Evolutionary conservation across 768 basidiomycete species (phyloP).

Genomic region (Phlegmacium glaucopus): DNA sequence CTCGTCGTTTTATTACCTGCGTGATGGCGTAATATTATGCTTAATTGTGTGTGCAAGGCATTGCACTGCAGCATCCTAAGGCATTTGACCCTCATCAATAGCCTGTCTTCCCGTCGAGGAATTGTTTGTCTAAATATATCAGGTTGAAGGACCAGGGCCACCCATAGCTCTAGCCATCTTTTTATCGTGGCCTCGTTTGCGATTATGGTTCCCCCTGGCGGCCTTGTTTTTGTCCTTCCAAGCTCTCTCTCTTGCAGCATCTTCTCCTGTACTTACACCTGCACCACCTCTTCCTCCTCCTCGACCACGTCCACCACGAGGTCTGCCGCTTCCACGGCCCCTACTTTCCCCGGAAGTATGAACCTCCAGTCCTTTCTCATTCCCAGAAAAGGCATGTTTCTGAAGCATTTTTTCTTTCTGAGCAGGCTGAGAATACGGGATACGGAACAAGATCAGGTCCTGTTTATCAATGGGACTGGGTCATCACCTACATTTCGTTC

Average conservation of each 20-base stretch:
- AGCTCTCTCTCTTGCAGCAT: constrained; percentile 54
- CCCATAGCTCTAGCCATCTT: constrained; percentile 73
- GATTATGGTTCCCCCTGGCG: constrained; percentile 64
- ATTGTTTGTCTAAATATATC: no score
- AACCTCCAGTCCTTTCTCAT: constrained; percentile 30
- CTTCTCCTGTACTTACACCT: constrained; percentile 35
- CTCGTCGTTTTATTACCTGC: no score
- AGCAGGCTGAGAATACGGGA: constrained; percentile 11
- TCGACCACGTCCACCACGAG: constrained; percentile 22
- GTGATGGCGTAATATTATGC: no score
- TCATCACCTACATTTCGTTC: constrained; percentile 71
- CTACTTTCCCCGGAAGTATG: constrained; percentile 19
- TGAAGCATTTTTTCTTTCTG: constrained; percentile 67
- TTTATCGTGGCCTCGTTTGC: constrained; percentile 85
- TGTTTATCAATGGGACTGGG: background rate
- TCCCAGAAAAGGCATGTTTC: constrained; percentile 77
- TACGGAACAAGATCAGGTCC: background rate
- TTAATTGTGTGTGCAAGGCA: no score
- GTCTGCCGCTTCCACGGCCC: constrained; percentile 9
- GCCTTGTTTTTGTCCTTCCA: constrained; percentile 79
- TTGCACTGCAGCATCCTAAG: no score
- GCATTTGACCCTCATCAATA: no score
- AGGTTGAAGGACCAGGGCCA: constrained; percentile 23
- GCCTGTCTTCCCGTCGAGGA: no score
- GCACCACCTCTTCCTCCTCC: constrained; percentile 40